A percentile compares a stretch with the other conserved stretches of the same genome.
Evolutionary conservation across 345 rosid genomes (phyloP).

Genomic region (Syzygium aromaticum): DNA sequence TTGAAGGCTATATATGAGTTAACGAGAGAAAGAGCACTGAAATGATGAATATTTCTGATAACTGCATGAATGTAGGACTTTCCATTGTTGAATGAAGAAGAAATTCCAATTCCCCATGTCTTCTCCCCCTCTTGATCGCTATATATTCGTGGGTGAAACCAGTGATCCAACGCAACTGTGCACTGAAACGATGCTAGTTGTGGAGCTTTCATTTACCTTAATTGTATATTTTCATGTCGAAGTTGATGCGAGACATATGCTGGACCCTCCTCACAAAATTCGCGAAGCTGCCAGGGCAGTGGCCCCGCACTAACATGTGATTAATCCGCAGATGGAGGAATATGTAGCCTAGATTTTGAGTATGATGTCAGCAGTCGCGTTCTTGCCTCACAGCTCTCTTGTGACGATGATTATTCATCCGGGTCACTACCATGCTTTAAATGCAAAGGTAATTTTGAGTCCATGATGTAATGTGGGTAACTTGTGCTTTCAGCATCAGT

Average conservation of each 20-base stretch:
- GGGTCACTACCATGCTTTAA: background rate
- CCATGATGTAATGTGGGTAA: background rate
- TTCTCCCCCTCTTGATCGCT: background rate
- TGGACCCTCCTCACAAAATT: background rate
- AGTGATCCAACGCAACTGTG: background rate
- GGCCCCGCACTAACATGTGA: background rate
- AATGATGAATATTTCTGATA: background rate
- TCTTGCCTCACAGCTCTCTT: background rate
- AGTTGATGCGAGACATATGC: background rate
- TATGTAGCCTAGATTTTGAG: background rate
- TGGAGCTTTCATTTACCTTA: background rate
- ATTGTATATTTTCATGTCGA: background rate
- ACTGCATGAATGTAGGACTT: background rate
- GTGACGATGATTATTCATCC: background rate
- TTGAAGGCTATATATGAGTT: background rate
- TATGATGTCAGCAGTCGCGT: background rate
- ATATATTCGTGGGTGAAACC: background rate
- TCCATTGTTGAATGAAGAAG: background rate
- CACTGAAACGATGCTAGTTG: background rate
- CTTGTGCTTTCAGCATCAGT: background rate
- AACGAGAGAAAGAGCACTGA: background rate
- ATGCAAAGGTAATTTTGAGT: background rate
- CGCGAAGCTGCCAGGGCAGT: background rate
- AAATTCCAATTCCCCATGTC: background rate
- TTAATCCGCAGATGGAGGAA: background rate